Evolutionary conservation across 2,329 filamentous ascomycete species (phyloP), one percentile per base, ranked within the genome.

Genomic region (Sordariomycetes sp.): DNA sequence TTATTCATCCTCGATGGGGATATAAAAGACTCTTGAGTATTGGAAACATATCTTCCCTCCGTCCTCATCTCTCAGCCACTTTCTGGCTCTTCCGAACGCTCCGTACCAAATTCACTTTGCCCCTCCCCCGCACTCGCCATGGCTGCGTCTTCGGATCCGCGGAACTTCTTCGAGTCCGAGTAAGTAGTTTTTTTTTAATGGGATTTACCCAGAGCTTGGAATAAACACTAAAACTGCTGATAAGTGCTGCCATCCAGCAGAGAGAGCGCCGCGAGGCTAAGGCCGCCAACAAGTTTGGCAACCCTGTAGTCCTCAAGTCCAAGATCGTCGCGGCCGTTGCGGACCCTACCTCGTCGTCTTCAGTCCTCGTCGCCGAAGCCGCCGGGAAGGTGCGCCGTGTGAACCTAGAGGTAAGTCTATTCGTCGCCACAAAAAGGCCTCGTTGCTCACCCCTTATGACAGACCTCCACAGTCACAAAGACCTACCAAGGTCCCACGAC

Each of bases 111-210:
- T 16, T 51, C 11, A 37, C 18, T 54, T 55, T 54, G 32, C 35
- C 53, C 50, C 52, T 48, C 25, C 22, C 35, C 55, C 24, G 11
- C 24, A 22, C 18, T 52, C 58, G 58, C 34, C 12, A 63, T 63
- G 61, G 58, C 54, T 24, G 60, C 58, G 40, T 88, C 88, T 32
- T 80, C 82, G 55, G 83, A 96, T 67, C 80, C 86, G 56, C 86
- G 88, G 34, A 84, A 94, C 68, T 97, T 95, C 76, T 97, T 97
- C 69, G 89, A 97, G 72, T 95, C 91, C 34, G 88, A 92, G 90
- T 94, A 74, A 72, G 85, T 70, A 25, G n/a, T n/a, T n/a, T n/a
- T n/a, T n/a, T n/a, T n/a, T n/a, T n/a, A n/a, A n/a, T n/a, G 10
- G 12, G 20, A n/a, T 37, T 40, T 4, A 20, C 18, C 5, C 18